phyloP scores from a whole-genome alignment of 257 asterid genomes.

The Solanum piurae region DNA sequence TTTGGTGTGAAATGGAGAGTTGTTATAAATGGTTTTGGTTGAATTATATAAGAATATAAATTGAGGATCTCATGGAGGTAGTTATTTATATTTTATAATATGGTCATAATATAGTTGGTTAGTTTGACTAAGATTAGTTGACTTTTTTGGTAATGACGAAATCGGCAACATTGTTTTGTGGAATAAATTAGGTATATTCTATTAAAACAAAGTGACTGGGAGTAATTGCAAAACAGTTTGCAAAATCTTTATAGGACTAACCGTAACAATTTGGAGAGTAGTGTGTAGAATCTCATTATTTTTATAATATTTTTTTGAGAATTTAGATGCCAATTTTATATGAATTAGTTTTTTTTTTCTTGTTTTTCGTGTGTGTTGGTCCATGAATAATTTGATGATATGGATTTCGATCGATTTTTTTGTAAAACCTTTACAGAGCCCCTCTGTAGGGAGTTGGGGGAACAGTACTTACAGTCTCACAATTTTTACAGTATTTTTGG shows the following conservation, averaged over 20 bases:
- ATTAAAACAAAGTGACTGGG: background rate
- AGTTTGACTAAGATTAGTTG: slow-evolving; percentile 13
- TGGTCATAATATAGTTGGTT: background rate
- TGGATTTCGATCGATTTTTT: background rate
- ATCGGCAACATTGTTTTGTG: background rate
- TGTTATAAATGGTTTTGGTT: background rate
- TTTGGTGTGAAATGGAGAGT: background rate
- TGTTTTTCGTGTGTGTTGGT: background rate
- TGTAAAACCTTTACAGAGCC: rapidly evolving
- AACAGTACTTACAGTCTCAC: background rate
- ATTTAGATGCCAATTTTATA: background rate
- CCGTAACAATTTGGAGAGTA: too few relatives aligned
- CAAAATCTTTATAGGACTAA: background rate
- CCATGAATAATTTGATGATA: too few relatives aligned
- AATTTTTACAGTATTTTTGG: too few relatives aligned
- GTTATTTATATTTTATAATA: background rate
- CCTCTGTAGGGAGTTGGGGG: background rate
- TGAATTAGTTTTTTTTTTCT: too few relatives aligned
- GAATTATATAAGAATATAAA: background rate
- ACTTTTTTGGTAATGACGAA: background rate
- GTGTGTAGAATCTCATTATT: background rate
- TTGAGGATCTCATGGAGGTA: background rate
- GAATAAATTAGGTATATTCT: background rate
- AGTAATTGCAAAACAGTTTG: background rate
- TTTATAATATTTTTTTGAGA: too few relatives aligned